Base-by-base conservation (phyloP, 768 basidiomycete species). In the Cystobasidium onofrii region DNA sequence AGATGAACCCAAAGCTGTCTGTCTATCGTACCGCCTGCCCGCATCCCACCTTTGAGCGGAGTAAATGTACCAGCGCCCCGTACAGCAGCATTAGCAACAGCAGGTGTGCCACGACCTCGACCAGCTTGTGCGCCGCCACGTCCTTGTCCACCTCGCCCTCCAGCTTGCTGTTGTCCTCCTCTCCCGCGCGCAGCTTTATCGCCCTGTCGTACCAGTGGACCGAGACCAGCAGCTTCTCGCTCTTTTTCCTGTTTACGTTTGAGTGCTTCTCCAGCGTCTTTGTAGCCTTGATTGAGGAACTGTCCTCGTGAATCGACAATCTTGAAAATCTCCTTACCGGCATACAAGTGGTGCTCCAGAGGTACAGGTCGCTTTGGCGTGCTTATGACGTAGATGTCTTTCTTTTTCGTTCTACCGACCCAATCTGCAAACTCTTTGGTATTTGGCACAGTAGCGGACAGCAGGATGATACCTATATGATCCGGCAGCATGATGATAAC, bases 401-500 rank as follows among this genome's bases (percentile, higher is more conserved):
- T 98, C 85, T 93, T 95, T 84, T 99, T 98, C 1, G 96, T 99
- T 18, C 96, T 90, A 6, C 96, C 96, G 74, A 98, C 95, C 96
- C 96, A 99, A 77, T 93, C 93, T 2, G 96, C 96, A 79, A 99
- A 99, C 79, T 98, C 96, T 80, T 89, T 91, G 15, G 94, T 92
- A 79, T 99, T 99, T 9, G 96, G 94, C 0, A 99, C 95, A 1
- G 96, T 99, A 10, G 96, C 96, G 1, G 94, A 97, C 18, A 99
- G 84, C 52, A 99, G 84, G 70, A 99, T 97, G 79, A 99, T 98
- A 81, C 90, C 95, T 80, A 98, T 90, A 81, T 99, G 95, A 76
- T 98, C 96, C 0, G 96, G 96, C 15, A 99, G 84, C 93, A 99
- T 97, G 81, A 99, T 99, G 77, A 99, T 99, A 31, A 99, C 95